phyloP scores from a whole-genome alignment of 768 basidiomycete species.

The Lentinula edodes region DNA sequence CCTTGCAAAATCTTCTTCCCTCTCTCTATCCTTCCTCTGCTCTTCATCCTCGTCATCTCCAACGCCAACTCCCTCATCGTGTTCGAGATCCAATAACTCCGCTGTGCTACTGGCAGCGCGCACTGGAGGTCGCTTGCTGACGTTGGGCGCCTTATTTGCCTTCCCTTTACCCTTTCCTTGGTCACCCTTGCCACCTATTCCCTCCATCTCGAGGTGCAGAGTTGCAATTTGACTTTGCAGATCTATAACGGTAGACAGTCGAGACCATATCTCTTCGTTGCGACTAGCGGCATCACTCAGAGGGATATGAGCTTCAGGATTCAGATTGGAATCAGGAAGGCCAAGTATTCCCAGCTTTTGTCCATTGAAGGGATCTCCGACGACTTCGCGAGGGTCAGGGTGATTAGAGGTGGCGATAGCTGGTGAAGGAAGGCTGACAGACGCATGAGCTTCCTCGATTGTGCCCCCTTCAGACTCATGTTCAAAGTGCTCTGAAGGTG shows the following conservation, averaged over 20 bases:
- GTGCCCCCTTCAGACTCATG: not conserved
- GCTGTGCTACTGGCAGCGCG: constrained; percentile 1
- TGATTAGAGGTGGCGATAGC: not conserved
- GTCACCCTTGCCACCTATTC: constrained; percentile 38
- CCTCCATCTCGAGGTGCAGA: constrained; percentile 75
- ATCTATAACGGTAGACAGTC: constrained; percentile 63
- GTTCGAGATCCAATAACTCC: constrained; percentile 6
- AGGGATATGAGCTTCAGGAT: constrained; percentile 10
- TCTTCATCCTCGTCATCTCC: constrained; percentile 28
- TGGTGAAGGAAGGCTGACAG: not conserved
- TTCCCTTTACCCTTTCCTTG: constrained; percentile 33
- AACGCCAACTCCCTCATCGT: constrained; percentile 5
- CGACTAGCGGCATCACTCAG: constrained; percentile 16
- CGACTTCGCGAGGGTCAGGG: constrained; percentile 16
- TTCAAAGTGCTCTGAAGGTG: constrained; percentile 9
- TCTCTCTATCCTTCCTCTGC: constrained; percentile 45
- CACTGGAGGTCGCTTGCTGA: not conserved
- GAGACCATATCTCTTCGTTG: constrained; percentile 58
- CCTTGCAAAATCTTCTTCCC: constrained; percentile 65
- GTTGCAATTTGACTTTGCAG: constrained; percentile 67
- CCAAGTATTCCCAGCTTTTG: constrained; percentile 31
- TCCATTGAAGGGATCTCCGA: constrained; percentile 48
- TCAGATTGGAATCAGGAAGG: constrained; percentile 10
- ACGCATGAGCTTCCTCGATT: not conserved
- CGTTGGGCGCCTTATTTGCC: constrained; percentile 14